Conservation (phyloP, 192 early-diverging fungal genomes). For the Umbelopsis vinacea region DNA sequence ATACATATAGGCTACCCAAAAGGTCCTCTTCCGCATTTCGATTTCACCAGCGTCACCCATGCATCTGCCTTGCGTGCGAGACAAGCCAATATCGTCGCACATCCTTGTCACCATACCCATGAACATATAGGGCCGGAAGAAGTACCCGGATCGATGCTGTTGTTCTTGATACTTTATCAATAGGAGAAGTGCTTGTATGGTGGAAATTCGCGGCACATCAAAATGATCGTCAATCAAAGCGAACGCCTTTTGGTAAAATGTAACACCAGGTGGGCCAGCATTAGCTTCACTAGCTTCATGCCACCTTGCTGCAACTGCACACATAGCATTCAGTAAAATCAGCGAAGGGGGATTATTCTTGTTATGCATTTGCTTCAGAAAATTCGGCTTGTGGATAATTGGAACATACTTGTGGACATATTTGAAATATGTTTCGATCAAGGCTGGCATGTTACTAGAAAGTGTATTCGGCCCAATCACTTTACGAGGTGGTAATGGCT, state of each 20-base stretch:
- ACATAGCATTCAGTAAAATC: constrained; percentile 56
- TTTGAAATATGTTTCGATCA: constrained; percentile 54
- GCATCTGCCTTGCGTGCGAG: constrained; percentile 11
- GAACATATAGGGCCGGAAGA: constrained; percentile 54
- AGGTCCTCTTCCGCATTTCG: constrained; percentile 36
- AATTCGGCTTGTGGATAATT: constrained; percentile 57
- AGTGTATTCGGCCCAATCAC: neutral
- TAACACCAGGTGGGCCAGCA: constrained; percentile 25
- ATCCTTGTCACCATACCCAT: constrained; percentile 39
- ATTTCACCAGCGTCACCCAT: constrained; percentile 4
- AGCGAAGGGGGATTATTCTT: constrained; percentile 54
- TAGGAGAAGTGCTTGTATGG: constrained; percentile 55
- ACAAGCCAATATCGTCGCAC: constrained; percentile 33
- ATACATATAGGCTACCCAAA: constrained; percentile 38
- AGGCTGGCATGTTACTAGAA: neutral
- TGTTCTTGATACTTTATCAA: constrained; percentile 60
- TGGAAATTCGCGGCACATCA: constrained; percentile 55
- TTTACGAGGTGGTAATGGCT: neutral
- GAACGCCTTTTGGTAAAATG: constrained; percentile 34
- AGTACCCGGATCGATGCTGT: constrained; percentile 47
- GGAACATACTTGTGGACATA: constrained; percentile 57
- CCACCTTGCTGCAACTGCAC: constrained; percentile 55
- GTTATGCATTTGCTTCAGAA: constrained; percentile 50
- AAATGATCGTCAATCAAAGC: constrained; percentile 50
- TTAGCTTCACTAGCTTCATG: neutral